phyloP scores from a whole-genome alignment of 2,329 filamentous ascomycete genomes.

The Grosmannia huntii region DNA sequence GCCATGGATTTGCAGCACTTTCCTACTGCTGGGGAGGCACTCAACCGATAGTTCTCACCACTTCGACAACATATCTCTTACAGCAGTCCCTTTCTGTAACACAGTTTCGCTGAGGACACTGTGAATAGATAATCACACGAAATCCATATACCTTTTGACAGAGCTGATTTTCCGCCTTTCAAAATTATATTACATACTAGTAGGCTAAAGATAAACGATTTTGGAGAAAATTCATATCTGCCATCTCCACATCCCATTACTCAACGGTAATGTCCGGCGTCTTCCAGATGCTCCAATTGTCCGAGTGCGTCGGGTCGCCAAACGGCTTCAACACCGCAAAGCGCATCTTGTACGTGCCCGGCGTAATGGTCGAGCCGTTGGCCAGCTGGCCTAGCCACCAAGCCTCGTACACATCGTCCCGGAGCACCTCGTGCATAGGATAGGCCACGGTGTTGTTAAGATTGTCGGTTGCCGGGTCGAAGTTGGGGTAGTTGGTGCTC shows the following conservation, averaged over 20 bases:
- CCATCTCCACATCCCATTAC: neutral
- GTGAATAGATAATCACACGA: no score
- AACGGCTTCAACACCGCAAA: conserved; percentile 1
- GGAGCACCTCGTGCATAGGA: conserved; percentile 11
- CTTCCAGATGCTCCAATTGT: conserved; percentile 1
- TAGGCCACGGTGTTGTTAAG: conserved; percentile 7
- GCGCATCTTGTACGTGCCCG: conserved; percentile 18
- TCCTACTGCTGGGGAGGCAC: no score
- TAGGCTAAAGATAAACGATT: no score
- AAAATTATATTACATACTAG: no score
- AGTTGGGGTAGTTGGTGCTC: neutral
- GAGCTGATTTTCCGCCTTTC: no score
- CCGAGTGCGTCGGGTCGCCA: neutral
- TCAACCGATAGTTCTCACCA: no score
- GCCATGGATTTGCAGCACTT: no score
- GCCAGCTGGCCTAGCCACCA: conserved; percentile 12
- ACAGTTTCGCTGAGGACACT: no score
- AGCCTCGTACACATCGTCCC: conserved; percentile 7
- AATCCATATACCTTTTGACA: no score
- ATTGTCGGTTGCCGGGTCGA: conserved; percentile 3
- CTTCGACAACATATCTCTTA: no score
- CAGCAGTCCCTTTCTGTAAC: no score
- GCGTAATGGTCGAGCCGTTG: conserved; percentile 19
- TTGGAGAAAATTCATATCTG: neutral
- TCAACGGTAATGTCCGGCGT: neutral